Percentiles rank a stretch among this genome's conserved stretches.
phyloP scores from a whole-genome alignment of 192 early-diverging fungal genomes.

The Thoreauomyces humboldtii region DNA sequence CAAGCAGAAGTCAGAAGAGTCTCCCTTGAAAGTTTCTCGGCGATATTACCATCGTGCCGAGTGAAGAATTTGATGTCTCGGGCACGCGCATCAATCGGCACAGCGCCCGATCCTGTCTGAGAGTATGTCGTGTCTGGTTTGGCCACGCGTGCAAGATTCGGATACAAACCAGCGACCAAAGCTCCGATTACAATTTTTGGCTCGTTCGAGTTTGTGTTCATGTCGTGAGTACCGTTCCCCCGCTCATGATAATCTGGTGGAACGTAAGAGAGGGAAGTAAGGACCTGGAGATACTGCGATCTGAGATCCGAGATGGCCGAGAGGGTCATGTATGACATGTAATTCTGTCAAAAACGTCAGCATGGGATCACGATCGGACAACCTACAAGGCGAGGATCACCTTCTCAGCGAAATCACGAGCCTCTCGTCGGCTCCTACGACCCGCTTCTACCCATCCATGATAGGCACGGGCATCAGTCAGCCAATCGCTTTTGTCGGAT shows the following conservation, averaged over 20 bases:
- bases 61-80: conserved; percentile 66
- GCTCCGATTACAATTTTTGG: conserved; percentile 67
- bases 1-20: not conserved
- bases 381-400: too few species aligned
- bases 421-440: conserved; percentile 33
- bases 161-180: conserved; percentile 81
- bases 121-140: conserved; percentile 74
- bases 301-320: conserved; percentile 60
- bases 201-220: conserved; percentile 50
- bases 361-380: too few species aligned
- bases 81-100: conserved; percentile 68
- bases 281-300: conserved; percentile 55
- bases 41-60: conserved; percentile 49
- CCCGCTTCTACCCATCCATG: conserved; percentile 41
- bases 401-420: too few species aligned
- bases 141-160: conserved; percentile 71
- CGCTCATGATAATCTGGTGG: not conserved
- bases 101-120: conserved; percentile 65
- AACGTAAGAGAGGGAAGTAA: conserved; percentile 64
- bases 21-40: not conserved
- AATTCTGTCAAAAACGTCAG: too few species aligned
- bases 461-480: conserved; percentile 58
- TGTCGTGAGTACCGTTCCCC: conserved; percentile 1
- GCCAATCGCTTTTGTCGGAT: conserved; percentile 60
- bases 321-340: conserved; percentile 61